Evolutionary conservation across 345 rosid genomes (phyloP).

Genomic region (Zanthoxylum bungeanum): DNA sequence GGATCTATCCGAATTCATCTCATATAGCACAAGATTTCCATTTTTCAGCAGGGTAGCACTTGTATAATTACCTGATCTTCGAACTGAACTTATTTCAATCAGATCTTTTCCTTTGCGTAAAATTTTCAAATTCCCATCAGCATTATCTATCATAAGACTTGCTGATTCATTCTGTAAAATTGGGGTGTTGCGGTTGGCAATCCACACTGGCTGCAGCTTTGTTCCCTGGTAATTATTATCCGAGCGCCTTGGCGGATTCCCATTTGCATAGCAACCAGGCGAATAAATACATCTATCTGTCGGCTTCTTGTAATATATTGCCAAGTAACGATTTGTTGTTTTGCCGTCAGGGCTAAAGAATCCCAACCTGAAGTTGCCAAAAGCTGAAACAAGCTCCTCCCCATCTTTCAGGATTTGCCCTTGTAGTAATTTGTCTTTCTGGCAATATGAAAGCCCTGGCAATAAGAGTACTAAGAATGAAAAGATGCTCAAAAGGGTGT

Average conservation of each 20-base stretch:
- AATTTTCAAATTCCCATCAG: constrained; percentile 16
- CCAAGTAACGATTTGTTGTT: neutral
- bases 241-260: neutral
- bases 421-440: constrained; percentile 10
- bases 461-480: neutral
- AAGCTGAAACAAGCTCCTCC: constrained; percentile 5
- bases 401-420: constrained; percentile 12
- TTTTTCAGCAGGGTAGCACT: neutral
- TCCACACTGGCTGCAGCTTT: neutral
- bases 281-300: neutral
- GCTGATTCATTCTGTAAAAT: neutral
- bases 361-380: constrained; percentile 6
- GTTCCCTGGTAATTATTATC: neutral
- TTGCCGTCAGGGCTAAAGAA: constrained; percentile 1
- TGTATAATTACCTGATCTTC: neutral
- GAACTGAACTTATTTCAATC: neutral
- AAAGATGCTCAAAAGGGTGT: neutral
- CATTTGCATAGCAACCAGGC: neutral
- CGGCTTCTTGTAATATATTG: neutral
- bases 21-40: constrained; percentile 36
- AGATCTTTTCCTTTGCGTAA: neutral
- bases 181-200: constrained; percentile 12
- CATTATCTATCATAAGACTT: neutral
- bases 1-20: constrained; percentile 30
- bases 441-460: neutral